Base-by-base conservation (phyloP, 2,329 filamentous ascomycete genomes). In the Talaromyces sp. region DNA sequence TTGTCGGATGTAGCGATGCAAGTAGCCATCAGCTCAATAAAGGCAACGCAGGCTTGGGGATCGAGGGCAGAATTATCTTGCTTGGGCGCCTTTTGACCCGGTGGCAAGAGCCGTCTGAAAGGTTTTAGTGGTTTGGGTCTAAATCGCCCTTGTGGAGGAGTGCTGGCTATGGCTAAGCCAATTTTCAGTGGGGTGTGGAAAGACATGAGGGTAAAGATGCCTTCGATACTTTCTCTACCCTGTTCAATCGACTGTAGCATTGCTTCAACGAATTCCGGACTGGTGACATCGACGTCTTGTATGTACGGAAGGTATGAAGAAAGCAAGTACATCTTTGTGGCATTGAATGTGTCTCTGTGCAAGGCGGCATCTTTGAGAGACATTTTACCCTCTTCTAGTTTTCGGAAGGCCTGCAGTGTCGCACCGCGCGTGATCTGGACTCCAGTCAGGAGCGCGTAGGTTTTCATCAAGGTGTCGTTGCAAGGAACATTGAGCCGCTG, bases 21-120 rank as follows among this genome's bases (percentile, higher is more conserved):
- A 15, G 77, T 68, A 0, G 81, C 82, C 17, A 82, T 69, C 17
- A 75, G 65, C 62, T 82, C 76, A 33, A 82, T 71, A 55, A 81
- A 69, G 30, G 78, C 71, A 19, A 79, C 70, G 15, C 77, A 76
- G 30, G 68, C 70, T 47, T 73, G 66, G 4, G 74, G 73, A 62
- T 71, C 71, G 4, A 74, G 74, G n/a, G 25, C 55, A 59, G 11
- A 53, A 4, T 25, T 59, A 30, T 19, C 55, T 55, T 22, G 63
- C 66, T 36, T 64, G 59, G 27, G 25, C 56, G n/a, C 7, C 11
- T 25, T 47, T 47, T 22, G 19, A 15, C n/a, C 22, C 13, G 13
- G 52, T 4, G 9, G 17, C n/a, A 28, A 3, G 15, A 28, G 56
- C 67, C 67, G 10, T 65, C 63, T 2, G 65, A 25, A 54, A 28